phyloP scores from a whole-genome alignment of 768 basidiomycete genomes.

The Hydnum rufescens region DNA sequence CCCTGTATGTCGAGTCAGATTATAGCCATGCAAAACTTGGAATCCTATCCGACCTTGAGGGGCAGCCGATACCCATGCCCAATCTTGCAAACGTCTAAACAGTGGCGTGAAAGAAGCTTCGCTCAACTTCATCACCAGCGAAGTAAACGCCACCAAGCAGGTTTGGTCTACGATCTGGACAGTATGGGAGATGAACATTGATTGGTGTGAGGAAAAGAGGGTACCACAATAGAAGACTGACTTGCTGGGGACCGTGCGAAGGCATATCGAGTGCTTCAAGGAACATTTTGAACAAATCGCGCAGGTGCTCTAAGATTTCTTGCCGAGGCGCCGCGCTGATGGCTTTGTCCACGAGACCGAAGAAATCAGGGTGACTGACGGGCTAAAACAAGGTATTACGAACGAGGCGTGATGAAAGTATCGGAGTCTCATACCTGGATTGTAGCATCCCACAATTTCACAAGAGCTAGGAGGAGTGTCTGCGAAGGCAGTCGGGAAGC shows the following conservation, averaged over 20 bases:
- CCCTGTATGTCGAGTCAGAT: not conserved
- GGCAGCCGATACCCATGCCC: conserved; percentile 52
- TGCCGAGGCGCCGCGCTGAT: conserved; percentile 44
- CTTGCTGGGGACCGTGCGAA: conserved; percentile 14
- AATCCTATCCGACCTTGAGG: not conserved
- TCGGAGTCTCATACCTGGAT: not conserved
- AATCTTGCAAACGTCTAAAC: conserved; percentile 83
- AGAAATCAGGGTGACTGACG: conserved; percentile 19
- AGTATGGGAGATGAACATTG: too few species aligned
- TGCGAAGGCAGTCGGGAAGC: conserved; percentile 5
- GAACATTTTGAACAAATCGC: conserved; percentile 56
- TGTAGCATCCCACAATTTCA: conserved; percentile 4
- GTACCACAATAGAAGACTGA: too few species aligned
- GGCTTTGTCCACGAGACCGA: conserved; percentile 44
- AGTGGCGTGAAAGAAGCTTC: conserved; percentile 80
- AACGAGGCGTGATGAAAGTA: too few species aligned
- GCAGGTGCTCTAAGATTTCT: conserved; percentile 44
- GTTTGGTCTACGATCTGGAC: conserved; percentile 23
- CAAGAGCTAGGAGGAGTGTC: conserved; percentile 6
- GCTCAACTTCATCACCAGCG: conserved; percentile 81
- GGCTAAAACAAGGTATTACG: not conserved
- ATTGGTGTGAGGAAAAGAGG: too few species aligned
- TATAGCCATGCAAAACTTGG: not conserved
- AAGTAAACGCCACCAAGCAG: conserved; percentile 57
- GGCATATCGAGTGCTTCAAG: conserved; percentile 50